Evolutionary conservation across 306 rosid species (phyloP), one percentile per base, ranked within the genome.

Genomic region (Abrus precatorius): DNA sequence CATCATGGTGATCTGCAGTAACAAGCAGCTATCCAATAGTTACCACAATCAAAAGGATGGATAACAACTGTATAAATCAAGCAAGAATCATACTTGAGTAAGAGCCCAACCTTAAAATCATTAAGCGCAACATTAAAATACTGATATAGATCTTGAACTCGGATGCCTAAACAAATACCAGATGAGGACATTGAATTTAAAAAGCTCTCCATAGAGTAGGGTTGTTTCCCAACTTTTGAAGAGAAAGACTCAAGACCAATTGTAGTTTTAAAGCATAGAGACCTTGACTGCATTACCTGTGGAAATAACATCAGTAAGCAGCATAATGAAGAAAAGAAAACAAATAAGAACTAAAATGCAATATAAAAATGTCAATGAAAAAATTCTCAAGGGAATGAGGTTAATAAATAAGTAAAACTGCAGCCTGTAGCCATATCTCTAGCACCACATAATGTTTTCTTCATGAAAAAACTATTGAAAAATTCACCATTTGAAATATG

Each of bases 71-170:
- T 74, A 82, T 30, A 34, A 83, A 78, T 9, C 54, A 56, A 68
- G 53, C 55, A 34, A 69, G 52, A 71, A 7, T 33, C 28, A 14
- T 7, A 33, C 7, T 13, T 3, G 66, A 76, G 38, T 49, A 64
- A 43, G 82, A 80, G 78, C 50, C 91, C 49, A 9, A 93, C 99
- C 99, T 89, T 77, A 27, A 93, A 78, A 77, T 93, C 94, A 78
- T 81, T 75, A 63, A 95, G 59, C 80, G 88, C 83, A 82, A 93
- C 82, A 85, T 91, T 92, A 64, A 88, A 85, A 83, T 85, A 88
- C 48, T 88, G 76, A 38, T 89, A 89, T 6, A 93, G 85, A 86
- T 89, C 89, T 84, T 84, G 85, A 85, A 86, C 85, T 77, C 84
- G 86, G 74, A 89, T 65, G 20, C 85, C 80, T 5, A 64, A 54